These are phyloP conservation scores for Leccinum boreale DNA, from an alignment of 768 basidiomycete genomes.

Conservation along the genomic window DNA sequence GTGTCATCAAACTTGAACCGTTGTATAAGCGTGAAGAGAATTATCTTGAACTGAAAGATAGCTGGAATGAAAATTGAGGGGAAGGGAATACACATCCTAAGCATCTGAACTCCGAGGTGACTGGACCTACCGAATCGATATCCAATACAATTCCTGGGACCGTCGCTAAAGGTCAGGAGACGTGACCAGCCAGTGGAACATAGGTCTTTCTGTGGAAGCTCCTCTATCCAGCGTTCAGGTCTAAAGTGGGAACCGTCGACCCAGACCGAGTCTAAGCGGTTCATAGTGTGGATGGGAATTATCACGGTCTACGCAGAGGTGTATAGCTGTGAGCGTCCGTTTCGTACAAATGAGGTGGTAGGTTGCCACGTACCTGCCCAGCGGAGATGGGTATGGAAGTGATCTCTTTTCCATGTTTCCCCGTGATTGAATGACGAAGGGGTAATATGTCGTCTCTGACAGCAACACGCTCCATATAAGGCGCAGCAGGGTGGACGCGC, in stretches of 20 bases:
- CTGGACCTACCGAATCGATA: not conserved
- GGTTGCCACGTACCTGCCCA: not conserved
- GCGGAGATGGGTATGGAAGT: slow-evolving; percentile 2
- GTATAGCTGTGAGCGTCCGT: too few relatives aligned
- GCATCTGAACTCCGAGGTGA: not conserved
- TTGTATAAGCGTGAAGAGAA: not conserved
- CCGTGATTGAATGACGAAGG: slow-evolving; percentile 3
- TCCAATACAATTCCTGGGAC: slow-evolving; percentile 7
- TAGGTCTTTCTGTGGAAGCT: slow-evolving; percentile 1
- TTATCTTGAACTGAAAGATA: slow-evolving; percentile 6
- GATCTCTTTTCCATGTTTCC: not conserved
- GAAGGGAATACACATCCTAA: not conserved
- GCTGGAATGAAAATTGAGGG: not conserved
- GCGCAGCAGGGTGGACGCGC: slow-evolving; percentile 2
- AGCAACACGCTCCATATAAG: slow-evolving; percentile 1
- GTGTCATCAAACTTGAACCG: slow-evolving; percentile 1
- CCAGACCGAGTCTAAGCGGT: slow-evolving; percentile 2
- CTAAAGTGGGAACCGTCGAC: not conserved
- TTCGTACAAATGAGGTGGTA: not conserved
- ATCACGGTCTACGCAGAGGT: not conserved
- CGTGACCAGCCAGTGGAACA: slow-evolving; percentile 5
- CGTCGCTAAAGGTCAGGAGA: slow-evolving; percentile 5
- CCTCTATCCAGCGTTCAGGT: slow-evolving; percentile 2
- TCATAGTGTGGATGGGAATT: slow-evolving; percentile 1
- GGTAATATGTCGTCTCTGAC: slow-evolving; percentile 1